Evolutionary conservation across 306 rosid genomes (phyloP).

Genomic region (Cyclanthera cordifolia): DNA sequence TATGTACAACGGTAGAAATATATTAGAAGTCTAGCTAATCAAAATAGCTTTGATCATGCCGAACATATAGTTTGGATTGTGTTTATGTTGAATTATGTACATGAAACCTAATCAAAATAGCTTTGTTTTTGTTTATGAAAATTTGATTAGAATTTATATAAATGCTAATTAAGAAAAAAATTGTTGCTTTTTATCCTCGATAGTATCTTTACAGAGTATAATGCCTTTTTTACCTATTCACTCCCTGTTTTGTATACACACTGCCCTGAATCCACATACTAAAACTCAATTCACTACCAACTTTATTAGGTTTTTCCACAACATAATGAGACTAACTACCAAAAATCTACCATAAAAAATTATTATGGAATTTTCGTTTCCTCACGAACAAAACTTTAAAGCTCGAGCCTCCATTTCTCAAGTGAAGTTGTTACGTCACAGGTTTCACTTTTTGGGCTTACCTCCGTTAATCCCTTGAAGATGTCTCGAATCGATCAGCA

Average conservation of each 20-base stretch:
- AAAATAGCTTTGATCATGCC: too few relatives aligned
- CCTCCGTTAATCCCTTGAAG: neutral
- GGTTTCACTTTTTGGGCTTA: neutral
- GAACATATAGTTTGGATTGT: too few relatives aligned
- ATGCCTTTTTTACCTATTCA: slow-evolving; percentile 43
- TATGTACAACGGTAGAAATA: too few relatives aligned
- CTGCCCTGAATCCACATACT: slow-evolving; percentile 38
- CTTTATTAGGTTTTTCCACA: slow-evolving; percentile 13
- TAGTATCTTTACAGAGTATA: slow-evolving; percentile 45
- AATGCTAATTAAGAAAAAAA: slow-evolving; percentile 16
- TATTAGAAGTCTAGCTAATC: too few relatives aligned
- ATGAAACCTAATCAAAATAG: too few relatives aligned
- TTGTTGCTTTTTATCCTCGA: slow-evolving; percentile 26
- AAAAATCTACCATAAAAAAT: slow-evolving; percentile 21
- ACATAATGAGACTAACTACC: slow-evolving; percentile 22
- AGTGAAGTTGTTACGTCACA: slow-evolving; percentile 2
- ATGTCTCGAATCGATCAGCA: slow-evolving; percentile 30
- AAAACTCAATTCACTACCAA: slow-evolving; percentile 14
- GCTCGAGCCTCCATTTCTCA: slow-evolving; percentile 29
- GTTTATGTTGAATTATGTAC: too few relatives aligned
- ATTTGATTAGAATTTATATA: slow-evolving; percentile 15
- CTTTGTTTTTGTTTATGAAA: too few relatives aligned
- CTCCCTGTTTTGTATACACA: slow-evolving; percentile 69
- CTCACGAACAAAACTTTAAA: slow-evolving; percentile 59
- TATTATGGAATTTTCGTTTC: slow-evolving; percentile 14